These are phyloP conservation scores for Cryptococcus sp. DNA, from an alignment of 1,284 basidiomycete species.

Conservation along the genomic window DNA sequence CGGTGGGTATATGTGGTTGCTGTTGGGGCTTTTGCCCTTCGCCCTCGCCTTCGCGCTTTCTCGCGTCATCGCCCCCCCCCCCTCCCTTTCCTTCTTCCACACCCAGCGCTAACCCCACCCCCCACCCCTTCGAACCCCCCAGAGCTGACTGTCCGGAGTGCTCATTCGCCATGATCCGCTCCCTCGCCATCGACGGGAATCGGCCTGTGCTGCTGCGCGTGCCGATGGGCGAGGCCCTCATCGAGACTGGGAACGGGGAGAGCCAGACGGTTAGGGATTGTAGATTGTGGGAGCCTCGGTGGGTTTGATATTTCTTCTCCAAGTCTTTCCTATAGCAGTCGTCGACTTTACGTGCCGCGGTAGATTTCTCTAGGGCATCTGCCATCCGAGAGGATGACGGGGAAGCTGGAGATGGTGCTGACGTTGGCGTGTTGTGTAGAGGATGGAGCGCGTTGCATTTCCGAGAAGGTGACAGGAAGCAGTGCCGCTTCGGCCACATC, in stretches of 20 bases:
- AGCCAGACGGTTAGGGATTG: slow-evolving; percentile 45
- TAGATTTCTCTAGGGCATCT: no score
- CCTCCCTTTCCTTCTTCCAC: no score
- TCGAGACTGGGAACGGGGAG: slow-evolving; percentile 49
- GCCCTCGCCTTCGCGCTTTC: no score
- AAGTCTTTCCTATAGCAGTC: not conserved
- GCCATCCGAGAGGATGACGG: no score
- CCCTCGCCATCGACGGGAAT: slow-evolving; percentile 49
- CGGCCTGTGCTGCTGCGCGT: slow-evolving; percentile 46
- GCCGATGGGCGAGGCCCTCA: slow-evolving; percentile 43
- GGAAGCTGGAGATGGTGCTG: not conserved
- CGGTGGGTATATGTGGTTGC: slow-evolving; percentile 24
- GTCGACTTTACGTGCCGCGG: no score
- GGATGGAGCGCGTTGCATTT: slow-evolving; percentile 52
- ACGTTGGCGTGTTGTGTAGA: slow-evolving; percentile 20
- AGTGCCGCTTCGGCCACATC: slow-evolving; percentile 40
- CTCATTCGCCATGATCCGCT: slow-evolving; percentile 33
- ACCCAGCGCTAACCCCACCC: not conserved
- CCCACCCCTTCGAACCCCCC: slow-evolving; percentile 4
- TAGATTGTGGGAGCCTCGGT: slow-evolving; percentile 49
- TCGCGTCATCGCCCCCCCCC: no score
- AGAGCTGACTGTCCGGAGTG: slow-evolving; percentile 50
- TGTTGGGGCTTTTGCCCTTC: not conserved
- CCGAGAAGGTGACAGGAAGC: slow-evolving; percentile 48
- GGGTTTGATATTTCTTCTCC: slow-evolving; percentile 5